Evolutionary conservation across 352 stramenopile genomes (phyloP), one percentile per base, ranked within the genome.

Genomic region (Phytophthora sp.): DNA sequence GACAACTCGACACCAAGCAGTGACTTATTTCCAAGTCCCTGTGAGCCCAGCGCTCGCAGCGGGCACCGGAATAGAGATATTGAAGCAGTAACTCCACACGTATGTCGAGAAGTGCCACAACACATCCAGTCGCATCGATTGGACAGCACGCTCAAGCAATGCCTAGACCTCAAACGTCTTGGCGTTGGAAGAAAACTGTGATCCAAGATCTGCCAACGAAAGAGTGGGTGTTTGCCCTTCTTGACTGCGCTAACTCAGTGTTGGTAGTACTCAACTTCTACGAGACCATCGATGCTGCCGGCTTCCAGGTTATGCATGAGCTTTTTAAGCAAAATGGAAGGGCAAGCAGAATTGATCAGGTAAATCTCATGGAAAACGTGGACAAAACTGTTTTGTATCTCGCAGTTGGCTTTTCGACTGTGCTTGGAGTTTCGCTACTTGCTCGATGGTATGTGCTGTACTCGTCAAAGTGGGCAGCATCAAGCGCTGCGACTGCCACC

Each of bases 261-360:
- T 35, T 64, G 12, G 57, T 68, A 20, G 44, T 72, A 37, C 64
- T 72, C 24, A 72, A 72, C 28, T 68, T 65, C 18, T 74, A 68
- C 38, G 61, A 71, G 49, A 71, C 54, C 5, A 38, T 42, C 3
- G 24, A 37, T 4, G 44, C 41, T 23, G 31, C 55, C 5, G 28
- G 48, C 13, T 6, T 67, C 17, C 66, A 71, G 17, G 24, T 53
- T 2, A 52, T 55, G 43, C 28, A 18, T 17, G 23, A 4, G 23
- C 30, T 54, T 27, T 5, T 42, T 6, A 15, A 10, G 13, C 7
- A 30, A 15, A 18, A 20, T 8, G 13, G 4, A 5, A 31, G 17
- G n/a, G 12, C 9, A 7, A 52, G 11, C 8, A 35, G 15, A 17
- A 46, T 54, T 9, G 5, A 54, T 1, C 46, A 49, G 5, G n/a